A percentile compares a stretch with the other conserved stretches of the same genome.
phyloP scores from a whole-genome alignment of 2,329 filamentous ascomycete genomes.

The Botrytis porri region DNA sequence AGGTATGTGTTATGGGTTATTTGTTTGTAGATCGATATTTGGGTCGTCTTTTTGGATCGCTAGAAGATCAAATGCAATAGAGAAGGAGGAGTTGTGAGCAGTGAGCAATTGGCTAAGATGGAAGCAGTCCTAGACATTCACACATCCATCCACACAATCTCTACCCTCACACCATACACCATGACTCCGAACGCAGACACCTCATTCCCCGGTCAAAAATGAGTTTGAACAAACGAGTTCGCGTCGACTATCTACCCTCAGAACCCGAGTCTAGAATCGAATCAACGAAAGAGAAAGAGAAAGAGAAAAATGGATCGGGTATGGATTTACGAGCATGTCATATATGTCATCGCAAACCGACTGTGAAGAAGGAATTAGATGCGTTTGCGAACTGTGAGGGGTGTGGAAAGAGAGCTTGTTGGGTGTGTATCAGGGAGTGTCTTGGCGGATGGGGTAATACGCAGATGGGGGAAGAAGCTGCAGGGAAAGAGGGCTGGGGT shows the following conservation, averaged over 20 bases:
- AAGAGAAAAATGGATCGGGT: not conserved
- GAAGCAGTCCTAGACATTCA: conserved; percentile 7
- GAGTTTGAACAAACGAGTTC: conserved; percentile 10
- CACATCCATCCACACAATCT: not conserved
- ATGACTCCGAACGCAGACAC: conserved; percentile 8
- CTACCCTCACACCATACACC: not conserved
- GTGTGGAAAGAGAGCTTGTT: conserved; percentile 62
- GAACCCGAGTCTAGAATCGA: not conserved
- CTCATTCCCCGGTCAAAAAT: conserved; percentile 6
- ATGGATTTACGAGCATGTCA: conserved; percentile 55
- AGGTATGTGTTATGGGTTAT: conserved; percentile 17
- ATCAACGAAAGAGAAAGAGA: not conserved
- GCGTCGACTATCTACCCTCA: conserved; percentile 1
- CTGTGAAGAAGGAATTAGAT: conserved; percentile 62
- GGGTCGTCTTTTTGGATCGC: too few species aligned
- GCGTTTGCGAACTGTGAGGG: conserved; percentile 62
- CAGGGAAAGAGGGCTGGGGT: not conserved
- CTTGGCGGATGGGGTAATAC: conserved; percentile 29
- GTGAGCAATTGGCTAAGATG: not conserved
- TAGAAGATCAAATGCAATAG: not conserved
- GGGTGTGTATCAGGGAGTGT: conserved; percentile 65
- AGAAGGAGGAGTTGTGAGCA: not conserved
- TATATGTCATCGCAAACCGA: conserved; percentile 64
- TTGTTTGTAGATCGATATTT: not conserved
- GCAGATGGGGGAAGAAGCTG: conserved; percentile 16